A percentile compares a stretch with the other conserved stretches of the same genome.
Conservation (phyloP, 2,329 filamentous ascomycete genomes). For the Ciborinia camelliae region DNA sequence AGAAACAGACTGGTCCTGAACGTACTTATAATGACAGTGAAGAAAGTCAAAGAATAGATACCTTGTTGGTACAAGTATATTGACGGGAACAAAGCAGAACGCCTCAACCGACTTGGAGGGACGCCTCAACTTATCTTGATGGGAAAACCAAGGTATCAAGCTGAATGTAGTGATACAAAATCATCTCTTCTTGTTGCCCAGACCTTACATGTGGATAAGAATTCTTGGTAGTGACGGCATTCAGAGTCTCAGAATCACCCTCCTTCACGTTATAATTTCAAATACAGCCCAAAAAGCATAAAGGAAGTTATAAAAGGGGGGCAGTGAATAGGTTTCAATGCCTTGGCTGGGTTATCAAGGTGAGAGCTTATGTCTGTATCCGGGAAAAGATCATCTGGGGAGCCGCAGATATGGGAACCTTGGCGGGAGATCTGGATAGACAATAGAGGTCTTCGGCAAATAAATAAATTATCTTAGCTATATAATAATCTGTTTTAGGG, state of each 20-base stretch:
- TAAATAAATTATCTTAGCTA: too few relatives aligned
- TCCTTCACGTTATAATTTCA: not conserved
- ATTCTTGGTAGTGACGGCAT: not conserved
- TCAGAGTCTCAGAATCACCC: not conserved
- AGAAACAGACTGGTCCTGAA: not conserved
- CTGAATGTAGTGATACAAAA: not conserved
- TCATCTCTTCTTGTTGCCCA: not conserved
- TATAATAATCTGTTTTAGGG: too few relatives aligned
- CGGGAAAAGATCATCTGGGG: constrained; percentile 4
- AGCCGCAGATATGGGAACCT: constrained; percentile 13
- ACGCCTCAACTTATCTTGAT: not conserved
- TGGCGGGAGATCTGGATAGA: constrained; percentile 4
- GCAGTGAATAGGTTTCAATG: not conserved
- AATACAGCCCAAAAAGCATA: not conserved
- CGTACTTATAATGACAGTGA: not conserved
- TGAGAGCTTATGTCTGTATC: not conserved
- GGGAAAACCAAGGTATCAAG: not conserved
- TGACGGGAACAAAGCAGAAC: not conserved
- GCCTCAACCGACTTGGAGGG: not conserved
- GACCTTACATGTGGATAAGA: constrained; percentile 2
- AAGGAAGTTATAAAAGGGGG: not conserved
- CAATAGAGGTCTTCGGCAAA: too few relatives aligned
- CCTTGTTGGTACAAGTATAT: not conserved
- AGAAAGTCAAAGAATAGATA: not conserved
- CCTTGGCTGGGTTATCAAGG: constrained; percentile 4